A percentile compares a stretch with the other conserved stretches of the same genome.
Conservation (phyloP, 148 eudicot species). For the Vaccinium myrtillus region DNA sequence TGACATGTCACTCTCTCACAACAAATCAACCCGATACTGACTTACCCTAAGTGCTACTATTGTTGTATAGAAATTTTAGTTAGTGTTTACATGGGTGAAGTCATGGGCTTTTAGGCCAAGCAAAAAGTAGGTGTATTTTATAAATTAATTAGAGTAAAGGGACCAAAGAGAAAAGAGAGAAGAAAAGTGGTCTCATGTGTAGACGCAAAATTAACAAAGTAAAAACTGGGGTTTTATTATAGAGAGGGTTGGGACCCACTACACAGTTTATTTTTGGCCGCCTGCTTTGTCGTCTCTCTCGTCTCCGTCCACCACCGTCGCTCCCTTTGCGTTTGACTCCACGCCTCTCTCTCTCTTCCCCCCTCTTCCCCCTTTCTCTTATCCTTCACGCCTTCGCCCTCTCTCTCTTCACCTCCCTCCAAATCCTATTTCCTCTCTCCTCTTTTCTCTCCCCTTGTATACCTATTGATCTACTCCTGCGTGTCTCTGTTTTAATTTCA, state of each 20-base stretch:
- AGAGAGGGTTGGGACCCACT: constrained; percentile 19
- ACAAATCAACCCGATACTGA: too few relatives aligned
- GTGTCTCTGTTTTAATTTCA: constrained; percentile 20
- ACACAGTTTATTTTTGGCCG: constrained; percentile 43
- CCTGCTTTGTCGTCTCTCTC: constrained; percentile 43
- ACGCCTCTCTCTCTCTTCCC: constrained; percentile 20
- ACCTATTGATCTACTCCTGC: constrained; percentile 21
- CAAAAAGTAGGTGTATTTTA: too few relatives aligned
- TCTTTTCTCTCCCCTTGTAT: constrained; percentile 8
- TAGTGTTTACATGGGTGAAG: too few relatives aligned
- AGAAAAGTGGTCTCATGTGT: neutral
- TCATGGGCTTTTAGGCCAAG: too few relatives aligned
- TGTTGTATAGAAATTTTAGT: too few relatives aligned
- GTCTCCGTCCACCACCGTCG: constrained; percentile 30
- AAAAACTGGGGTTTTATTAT: neutral
- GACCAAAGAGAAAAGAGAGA: too few relatives aligned
- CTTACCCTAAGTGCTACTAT: too few relatives aligned
- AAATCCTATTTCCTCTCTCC: neutral
- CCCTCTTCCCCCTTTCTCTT: constrained; percentile 8
- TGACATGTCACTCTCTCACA: too few relatives aligned
- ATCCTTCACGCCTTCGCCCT: constrained; percentile 12
- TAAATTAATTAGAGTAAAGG: too few relatives aligned
- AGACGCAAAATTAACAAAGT: neutral
- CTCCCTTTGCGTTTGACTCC: constrained; percentile 28
- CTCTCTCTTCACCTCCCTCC: constrained; percentile 10